These are phyloP conservation scores for Saccharomycopsis babjevae DNA, from an alignment of 805 yeast genomes.

Conservation along the genomic window DNA sequence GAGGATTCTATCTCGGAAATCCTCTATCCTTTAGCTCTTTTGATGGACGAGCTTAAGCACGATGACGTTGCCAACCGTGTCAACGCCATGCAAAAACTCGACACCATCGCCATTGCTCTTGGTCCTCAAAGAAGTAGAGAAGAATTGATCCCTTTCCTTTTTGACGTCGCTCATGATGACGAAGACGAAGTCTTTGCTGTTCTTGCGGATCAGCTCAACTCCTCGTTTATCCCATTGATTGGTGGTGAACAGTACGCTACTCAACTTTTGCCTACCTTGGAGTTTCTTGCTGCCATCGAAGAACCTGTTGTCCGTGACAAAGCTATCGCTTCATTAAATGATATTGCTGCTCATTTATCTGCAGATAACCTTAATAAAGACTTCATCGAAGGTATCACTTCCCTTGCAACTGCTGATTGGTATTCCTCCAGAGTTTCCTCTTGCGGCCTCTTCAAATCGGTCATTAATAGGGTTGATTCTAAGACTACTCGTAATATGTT, in stretches of 20 bases:
- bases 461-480: slow-evolving; percentile 48
- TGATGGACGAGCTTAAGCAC: slow-evolving; percentile 94
- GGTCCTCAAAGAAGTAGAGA: slow-evolving; percentile 88
- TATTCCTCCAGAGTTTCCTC: slow-evolving; percentile 86
- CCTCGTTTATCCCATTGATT: slow-evolving; percentile 75
- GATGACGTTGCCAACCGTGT: slow-evolving; percentile 92
- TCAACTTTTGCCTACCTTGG: slow-evolving; percentile 53
- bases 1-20: slow-evolving; percentile 16
- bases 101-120: slow-evolving; percentile 87
- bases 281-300: slow-evolving; percentile 81
- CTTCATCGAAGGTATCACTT: slow-evolving; percentile 67
- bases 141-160: slow-evolving; percentile 84
- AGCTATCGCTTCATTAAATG: slow-evolving; percentile 79
- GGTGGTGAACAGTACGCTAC: slow-evolving; percentile 71
- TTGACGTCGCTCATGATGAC: slow-evolving; percentile 82
- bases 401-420: slow-evolving; percentile 85
- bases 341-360: slow-evolving; percentile 52
- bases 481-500: slow-evolving; percentile 44
- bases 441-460: slow-evolving; percentile 75
- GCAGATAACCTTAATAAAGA: slow-evolving; percentile 53
- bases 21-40: slow-evolving; percentile 85
- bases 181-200: slow-evolving; percentile 97
- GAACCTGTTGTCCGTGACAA: slow-evolving; percentile 94
- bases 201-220: slow-evolving; percentile 73
- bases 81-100: slow-evolving; percentile 87